Conservation (phyloP, 192 early-diverging fungal species). For the Coemansia sp. region DNA sequence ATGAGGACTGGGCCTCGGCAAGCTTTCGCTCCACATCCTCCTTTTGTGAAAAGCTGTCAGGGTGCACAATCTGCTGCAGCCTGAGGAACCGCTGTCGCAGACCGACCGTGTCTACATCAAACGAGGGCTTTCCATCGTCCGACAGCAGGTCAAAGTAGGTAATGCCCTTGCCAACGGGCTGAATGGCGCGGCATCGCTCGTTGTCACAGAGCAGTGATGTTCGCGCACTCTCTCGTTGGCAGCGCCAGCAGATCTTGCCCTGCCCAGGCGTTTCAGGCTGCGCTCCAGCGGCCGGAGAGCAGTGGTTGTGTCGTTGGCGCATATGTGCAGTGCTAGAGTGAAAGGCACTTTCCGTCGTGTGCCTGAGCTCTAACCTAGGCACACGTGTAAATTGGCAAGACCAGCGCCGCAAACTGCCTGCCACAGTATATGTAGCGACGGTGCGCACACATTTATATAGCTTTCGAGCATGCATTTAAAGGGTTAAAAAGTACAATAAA, state of each 20-base stretch:
- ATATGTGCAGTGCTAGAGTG: background rate
- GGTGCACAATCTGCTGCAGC: constrained; percentile 84
- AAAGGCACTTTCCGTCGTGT: background rate
- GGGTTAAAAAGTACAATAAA: constrained; percentile 7
- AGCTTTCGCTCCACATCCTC: constrained; percentile 35
- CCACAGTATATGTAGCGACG: background rate
- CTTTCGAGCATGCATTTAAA: background rate
- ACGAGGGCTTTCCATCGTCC: constrained; percentile 52
- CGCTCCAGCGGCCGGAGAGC: background rate
- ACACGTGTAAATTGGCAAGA: background rate
- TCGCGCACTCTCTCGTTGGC: constrained; percentile 50
- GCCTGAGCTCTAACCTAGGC: background rate
- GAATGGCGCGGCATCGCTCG: constrained; percentile 62
- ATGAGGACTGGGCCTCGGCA: constrained; percentile 67
- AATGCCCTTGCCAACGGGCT: constrained; percentile 52
- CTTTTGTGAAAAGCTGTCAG: constrained; percentile 73
- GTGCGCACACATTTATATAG: background rate
- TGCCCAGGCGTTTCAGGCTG: background rate
- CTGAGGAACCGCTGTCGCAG: constrained; percentile 70
- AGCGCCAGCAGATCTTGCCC: constrained; percentile 65
- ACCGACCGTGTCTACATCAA: constrained; percentile 65
- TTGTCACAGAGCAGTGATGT: constrained; percentile 62
- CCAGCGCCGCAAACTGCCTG: background rate
- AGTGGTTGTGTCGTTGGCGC: background rate
- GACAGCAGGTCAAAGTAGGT: constrained; percentile 67